Evolutionary conservation across 495 filamentous ascomycete genomes (phyloP), one percentile per base, ranked within the genome.

Genomic region (Annulohypoxylon stygium): DNA sequence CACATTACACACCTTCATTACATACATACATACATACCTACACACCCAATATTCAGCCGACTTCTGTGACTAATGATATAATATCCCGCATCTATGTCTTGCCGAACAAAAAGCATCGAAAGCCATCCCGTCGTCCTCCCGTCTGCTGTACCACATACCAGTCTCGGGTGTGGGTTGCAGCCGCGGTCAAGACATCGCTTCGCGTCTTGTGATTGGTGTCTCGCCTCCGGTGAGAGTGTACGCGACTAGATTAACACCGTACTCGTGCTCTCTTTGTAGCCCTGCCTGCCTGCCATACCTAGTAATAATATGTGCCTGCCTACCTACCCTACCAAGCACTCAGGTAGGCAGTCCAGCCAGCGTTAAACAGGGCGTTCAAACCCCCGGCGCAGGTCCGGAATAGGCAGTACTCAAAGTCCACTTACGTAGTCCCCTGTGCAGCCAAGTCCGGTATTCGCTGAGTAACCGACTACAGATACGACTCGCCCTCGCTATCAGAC

Each of bases 141-240:
- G 72, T 51, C 63, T 67, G 39, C 30, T 54, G 72, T 75, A 47
- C 67, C 39, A 75, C 72, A 59, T 14, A 60, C n/a, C 60, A 63
- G 62, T 74, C 58, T 70, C 64, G 67, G 67, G 67, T 68, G 63
- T 70, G 72, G 67, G 72, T 70, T 68, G 60, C 72, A 71, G 41
- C 62, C 67, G 71, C 67, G 61, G 62, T 55, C 58, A 39, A 63
- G 51, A 69, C 45, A 45, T 16, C 23, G 37, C 7, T 9, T 25
- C 2, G 6, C n/a, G 43, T 6, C 51, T 18, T 68, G 34, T 67
- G 34, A 69, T 64, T 70, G 67, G 63, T 47, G 36, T n/a, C 51
- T 74, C 62, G 62, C 67, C 71, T 60, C 59, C 61, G 61, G 66
- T 62, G 55, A 70, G 34, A 30, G 57, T 53, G 34, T 57, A 66